Evolutionary conservation across 305 asterid species (phyloP).

Genomic region (Fraxinus sp.): DNA sequence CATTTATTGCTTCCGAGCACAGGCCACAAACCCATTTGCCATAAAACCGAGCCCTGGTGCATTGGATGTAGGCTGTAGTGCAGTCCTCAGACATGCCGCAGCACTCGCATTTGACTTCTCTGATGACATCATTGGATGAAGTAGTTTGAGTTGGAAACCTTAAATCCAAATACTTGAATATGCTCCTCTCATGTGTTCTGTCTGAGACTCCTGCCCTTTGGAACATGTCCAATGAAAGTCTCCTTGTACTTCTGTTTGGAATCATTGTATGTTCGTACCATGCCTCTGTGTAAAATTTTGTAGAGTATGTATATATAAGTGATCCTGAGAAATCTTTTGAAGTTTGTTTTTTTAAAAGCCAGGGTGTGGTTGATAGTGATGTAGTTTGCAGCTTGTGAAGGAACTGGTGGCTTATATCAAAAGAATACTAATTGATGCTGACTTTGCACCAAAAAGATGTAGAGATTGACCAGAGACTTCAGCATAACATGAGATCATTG

Average conservation of each 20-base stretch:
- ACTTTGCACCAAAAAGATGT: conserved; percentile 5
- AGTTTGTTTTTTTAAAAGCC: not conserved
- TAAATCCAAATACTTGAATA: conserved; percentile 49
- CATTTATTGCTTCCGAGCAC: conserved; percentile 51
- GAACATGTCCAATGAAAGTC: conserved; percentile 20
- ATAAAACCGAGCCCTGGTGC: conserved; percentile 3
- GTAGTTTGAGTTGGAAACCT: conserved; percentile 39
- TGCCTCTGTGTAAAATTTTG: not conserved
- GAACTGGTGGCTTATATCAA: conserved; percentile 1
- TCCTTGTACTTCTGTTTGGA: not conserved
- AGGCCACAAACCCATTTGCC: conserved; percentile 40
- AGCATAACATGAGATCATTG: conserved; percentile 11
- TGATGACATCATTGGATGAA: conserved; percentile 28
- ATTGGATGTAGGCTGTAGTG: conserved; percentile 28
- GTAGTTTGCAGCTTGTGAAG: conserved; percentile 14
- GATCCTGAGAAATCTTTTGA: not conserved
- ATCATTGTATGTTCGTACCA: conserved; percentile 3
- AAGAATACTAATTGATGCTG: not conserved
- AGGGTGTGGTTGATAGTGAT: conserved; percentile 21
- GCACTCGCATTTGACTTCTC: conserved; percentile 7
- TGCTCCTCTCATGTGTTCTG: conserved; percentile 33
- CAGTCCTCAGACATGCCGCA: conserved; percentile 11
- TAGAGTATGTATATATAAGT: conserved; percentile 13
- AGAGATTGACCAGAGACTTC: conserved; percentile 2
- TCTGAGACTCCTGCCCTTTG: conserved; percentile 27